phyloP scores from a whole-genome alignment of 2,329 filamentous ascomycete genomes.

The Rugonectria rugulosa region DNA sequence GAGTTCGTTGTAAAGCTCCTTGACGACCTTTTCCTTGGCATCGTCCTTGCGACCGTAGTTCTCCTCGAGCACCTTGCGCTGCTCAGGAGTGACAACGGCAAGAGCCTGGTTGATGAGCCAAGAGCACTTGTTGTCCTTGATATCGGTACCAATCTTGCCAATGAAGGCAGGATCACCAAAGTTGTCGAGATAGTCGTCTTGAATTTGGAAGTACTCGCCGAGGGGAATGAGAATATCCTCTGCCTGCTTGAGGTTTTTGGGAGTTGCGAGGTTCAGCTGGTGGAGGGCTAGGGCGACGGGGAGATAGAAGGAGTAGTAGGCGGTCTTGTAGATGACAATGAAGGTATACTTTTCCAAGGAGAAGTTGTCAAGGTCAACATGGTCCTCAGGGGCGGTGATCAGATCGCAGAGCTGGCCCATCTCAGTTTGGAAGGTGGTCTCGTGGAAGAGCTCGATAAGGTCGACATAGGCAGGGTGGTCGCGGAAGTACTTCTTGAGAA shows the following conservation, averaged over 20 bases:
- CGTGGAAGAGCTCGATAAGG: slow-evolving; percentile 95
- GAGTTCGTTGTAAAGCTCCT: slow-evolving; percentile 87
- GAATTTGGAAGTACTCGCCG: slow-evolving; percentile 98
- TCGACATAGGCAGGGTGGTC: slow-evolving; percentile 88
- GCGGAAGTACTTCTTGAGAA: slow-evolving; percentile 94
- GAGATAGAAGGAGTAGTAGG: slow-evolving; percentile 99
- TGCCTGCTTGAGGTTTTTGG: slow-evolving; percentile 87
- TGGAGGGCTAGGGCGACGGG: slow-evolving; percentile 91
- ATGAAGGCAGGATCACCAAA: slow-evolving; percentile 92
- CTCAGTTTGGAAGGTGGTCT: slow-evolving; percentile 92
- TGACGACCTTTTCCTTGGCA: slow-evolving; percentile 82
- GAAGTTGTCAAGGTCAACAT: slow-evolving; percentile 94
- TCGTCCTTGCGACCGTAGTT: slow-evolving; percentile 95
- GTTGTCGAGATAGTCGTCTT: slow-evolving; percentile 99
- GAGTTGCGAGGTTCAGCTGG: slow-evolving; percentile 84
- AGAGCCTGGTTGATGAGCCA: slow-evolving; percentile 98
- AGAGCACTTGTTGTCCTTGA: slow-evolving; percentile 99
- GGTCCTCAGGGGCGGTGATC: slow-evolving; percentile 93
- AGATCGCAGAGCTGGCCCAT: slow-evolving; percentile 94
- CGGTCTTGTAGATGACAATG: slow-evolving; percentile 99
- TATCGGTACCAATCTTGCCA: slow-evolving; percentile 98
- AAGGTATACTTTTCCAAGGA: slow-evolving; percentile 94
- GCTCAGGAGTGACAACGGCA: slow-evolving; percentile 78
- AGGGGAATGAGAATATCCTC: slow-evolving; percentile 94
- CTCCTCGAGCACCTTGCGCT: slow-evolving; percentile 85